Conservation (phyloP, 495 filamentous ascomycete species). For the Staphylotrichum tortipilum region DNA sequence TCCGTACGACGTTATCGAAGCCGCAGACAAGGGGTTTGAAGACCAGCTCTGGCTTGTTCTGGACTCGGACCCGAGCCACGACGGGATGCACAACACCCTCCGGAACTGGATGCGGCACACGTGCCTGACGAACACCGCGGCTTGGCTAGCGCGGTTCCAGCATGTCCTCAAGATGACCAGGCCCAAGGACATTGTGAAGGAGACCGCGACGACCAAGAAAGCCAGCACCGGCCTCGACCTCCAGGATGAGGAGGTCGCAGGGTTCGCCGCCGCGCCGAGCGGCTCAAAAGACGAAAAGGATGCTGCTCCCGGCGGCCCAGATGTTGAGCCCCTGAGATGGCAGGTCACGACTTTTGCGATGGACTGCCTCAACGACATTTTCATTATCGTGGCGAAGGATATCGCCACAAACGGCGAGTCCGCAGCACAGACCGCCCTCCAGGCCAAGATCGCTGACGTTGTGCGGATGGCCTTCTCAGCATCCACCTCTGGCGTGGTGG, state of each 20-base stretch:
- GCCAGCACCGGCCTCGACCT: conserved; percentile 57
- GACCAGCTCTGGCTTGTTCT: conserved; percentile 87
- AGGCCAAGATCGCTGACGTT: conserved; percentile 83
- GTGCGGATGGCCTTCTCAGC: conserved; percentile 96
- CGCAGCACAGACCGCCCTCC: conserved; percentile 62
- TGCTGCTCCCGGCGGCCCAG: conserved; percentile 44
- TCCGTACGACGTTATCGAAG: conserved; percentile 64
- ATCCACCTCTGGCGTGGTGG: conserved; percentile 85
- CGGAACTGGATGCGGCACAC: conserved; percentile 88
- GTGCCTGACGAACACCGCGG: conserved; percentile 59
- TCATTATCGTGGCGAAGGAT: conserved; percentile 65
- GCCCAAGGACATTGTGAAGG: conserved; percentile 45
- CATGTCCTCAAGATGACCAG: conserved; percentile 80
- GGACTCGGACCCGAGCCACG: conserved; percentile 64
- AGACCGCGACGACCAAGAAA: conserved; percentile 40
- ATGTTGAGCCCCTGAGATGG: conserved; percentile 88
- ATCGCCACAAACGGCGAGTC: conserved; percentile 61
- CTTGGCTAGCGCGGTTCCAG: conserved; percentile 85
- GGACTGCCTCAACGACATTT: conserved; percentile 78
- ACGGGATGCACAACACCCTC: conserved; percentile 72
- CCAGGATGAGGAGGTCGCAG: conserved; percentile 92
- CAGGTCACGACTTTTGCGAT: conserved; percentile 93
- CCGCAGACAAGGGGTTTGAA: conserved; percentile 68
- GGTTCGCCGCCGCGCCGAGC: conserved; percentile 69
- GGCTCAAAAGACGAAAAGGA: conserved; percentile 55